Conservation (phyloP, 2,329 filamentous ascomycete genomes). For the Colletotrichum coccodes region DNA sequence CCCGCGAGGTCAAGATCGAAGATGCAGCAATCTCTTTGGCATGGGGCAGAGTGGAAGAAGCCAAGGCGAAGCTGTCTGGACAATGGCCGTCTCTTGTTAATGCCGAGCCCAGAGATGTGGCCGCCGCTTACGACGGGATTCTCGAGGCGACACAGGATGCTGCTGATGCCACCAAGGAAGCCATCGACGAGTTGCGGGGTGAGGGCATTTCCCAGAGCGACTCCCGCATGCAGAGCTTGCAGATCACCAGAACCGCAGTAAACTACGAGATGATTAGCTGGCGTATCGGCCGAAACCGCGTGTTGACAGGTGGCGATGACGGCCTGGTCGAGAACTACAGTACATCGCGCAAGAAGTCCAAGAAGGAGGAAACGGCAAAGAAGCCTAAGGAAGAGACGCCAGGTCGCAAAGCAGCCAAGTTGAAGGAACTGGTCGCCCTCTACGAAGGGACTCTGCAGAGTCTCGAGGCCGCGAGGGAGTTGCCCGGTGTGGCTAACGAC, state of each 20-base stretch:
- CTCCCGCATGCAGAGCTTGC: conserved; percentile 87
- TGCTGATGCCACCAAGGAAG: conserved; percentile 91
- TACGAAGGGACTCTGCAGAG: conserved; percentile 94
- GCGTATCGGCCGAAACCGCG: conserved; percentile 92
- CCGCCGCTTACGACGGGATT: conserved; percentile 90
- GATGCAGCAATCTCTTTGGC: conserved; percentile 92
- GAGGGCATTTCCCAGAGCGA: conserved; percentile 90
- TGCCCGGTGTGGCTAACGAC: conserved; percentile 91
- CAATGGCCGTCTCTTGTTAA: conserved; percentile 56
- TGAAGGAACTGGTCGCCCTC: conserved; percentile 88
- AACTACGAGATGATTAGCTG: conserved; percentile 95
- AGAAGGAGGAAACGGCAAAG: conserved; percentile 53
- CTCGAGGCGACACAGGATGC: conserved; percentile 92
- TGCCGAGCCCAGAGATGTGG: conserved; percentile 71
- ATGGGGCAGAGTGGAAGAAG: conserved; percentile 74
- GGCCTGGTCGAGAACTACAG: conserved; percentile 70
- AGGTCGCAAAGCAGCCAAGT: conserved; percentile 79
- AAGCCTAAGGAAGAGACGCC: conserved; percentile 71
- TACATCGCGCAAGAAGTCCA: conserved; percentile 58
- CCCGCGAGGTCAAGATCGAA: conserved; percentile 86
- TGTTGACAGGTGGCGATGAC: conserved; percentile 85
- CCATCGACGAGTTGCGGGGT: conserved; percentile 87
- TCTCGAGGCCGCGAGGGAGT: conserved; percentile 87
- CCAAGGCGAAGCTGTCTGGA: conserved; percentile 59
- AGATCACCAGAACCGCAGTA: conserved; percentile 91